Conservation (phyloP, 2,329 filamentous ascomycete genomes). For the Aspergillus cejpii region DNA sequence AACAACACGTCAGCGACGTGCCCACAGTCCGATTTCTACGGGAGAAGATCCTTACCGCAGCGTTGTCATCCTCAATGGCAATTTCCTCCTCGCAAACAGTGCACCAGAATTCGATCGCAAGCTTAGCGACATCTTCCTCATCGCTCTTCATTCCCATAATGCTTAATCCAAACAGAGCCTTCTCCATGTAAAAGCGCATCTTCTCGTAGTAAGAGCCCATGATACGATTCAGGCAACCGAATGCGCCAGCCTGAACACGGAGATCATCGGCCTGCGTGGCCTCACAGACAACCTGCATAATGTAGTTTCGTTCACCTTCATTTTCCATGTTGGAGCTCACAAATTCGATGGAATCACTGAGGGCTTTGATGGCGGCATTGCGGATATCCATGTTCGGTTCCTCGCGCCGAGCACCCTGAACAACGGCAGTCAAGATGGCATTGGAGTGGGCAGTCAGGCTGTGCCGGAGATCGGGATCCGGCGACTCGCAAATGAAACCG, state of each 20-base stretch:
- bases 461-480: constrained; percentile 77
- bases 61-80: constrained; percentile 94
- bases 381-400: constrained; percentile 88
- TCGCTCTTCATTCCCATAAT: constrained; percentile 98
- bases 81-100: constrained; percentile 99
- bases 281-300: constrained; percentile 99
- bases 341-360: constrained; percentile 95
- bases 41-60: constrained; percentile 51
- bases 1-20: constrained; percentile 20
- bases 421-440: constrained; percentile 93
- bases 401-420: constrained; percentile 95
- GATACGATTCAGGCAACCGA: constrained; percentile 95
- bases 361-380: constrained; percentile 82
- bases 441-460: constrained; percentile 84
- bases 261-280: constrained; percentile 89
- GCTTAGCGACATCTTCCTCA: constrained; percentile 95
- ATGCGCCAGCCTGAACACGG: constrained; percentile 90
- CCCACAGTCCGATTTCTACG: constrained; percentile 1
- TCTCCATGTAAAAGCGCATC: constrained; percentile 99
- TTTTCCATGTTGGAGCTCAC: constrained; percentile 98
- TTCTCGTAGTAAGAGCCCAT: constrained; percentile 99
- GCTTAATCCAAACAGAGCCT: constrained; percentile 93
- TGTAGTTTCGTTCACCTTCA: constrained; percentile 98
- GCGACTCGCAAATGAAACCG: constrained; percentile 95
- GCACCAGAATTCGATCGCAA: constrained; percentile 99